phyloP scores from a whole-genome alignment of 768 basidiomycete species.

The Boletus vinaceobasis region DNA sequence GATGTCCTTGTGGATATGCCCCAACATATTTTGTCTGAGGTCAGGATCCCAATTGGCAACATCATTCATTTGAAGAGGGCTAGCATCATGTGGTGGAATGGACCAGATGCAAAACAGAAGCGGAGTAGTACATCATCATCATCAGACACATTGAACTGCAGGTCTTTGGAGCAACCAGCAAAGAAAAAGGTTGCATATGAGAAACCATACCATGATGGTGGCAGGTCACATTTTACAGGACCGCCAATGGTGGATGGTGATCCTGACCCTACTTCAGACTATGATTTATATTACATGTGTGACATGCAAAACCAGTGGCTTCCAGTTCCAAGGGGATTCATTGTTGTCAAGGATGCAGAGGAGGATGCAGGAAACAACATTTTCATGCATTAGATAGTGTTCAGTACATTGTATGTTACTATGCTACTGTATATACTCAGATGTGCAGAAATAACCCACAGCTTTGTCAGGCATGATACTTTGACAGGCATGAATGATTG shows the following conservation, averaged over 20 bases:
- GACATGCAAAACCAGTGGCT: background rate
- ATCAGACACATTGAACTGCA: background rate
- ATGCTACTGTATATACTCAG: no score
- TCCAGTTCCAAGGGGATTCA: background rate
- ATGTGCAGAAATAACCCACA: no score
- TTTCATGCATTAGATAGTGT: background rate
- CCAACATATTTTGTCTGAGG: background rate
- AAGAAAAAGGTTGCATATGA: constrained; percentile 2
- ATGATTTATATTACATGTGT: constrained; percentile 6
- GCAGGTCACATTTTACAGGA: background rate
- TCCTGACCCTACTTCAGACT: background rate
- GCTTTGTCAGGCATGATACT: no score
- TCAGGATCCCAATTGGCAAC: background rate
- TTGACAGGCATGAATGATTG: no score
- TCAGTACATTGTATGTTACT: background rate
- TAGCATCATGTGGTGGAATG: background rate
- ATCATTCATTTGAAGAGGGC: constrained; percentile 3
- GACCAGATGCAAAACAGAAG: background rate
- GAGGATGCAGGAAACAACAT: background rate
- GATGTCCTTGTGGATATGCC: background rate
- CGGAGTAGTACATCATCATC: background rate
- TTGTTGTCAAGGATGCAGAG: background rate
- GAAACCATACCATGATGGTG: background rate
- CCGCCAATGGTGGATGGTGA: background rate
- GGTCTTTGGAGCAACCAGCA: background rate